Percentiles rank a stretch among this genome's conserved stretches.
phyloP scores from a whole-genome alignment of 2,329 filamentous ascomycete species.

The Ceratocystis cubensis region DNA sequence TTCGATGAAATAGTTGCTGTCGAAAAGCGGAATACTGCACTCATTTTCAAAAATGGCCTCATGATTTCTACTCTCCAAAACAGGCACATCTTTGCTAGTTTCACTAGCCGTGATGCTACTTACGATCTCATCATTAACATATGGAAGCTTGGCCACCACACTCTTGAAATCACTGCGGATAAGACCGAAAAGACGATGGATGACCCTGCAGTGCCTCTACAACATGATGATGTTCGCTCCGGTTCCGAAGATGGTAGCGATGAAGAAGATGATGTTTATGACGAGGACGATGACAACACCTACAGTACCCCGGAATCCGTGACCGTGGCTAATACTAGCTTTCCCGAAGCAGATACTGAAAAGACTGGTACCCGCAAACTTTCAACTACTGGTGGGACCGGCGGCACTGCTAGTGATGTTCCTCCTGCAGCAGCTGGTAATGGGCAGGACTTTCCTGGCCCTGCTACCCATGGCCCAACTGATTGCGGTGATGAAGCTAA shows the following conservation, averaged over 20 bases:
- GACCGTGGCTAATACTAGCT: slow-evolving; percentile 30
- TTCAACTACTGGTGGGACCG: slow-evolving; percentile 37
- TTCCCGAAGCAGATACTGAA: slow-evolving; percentile 42
- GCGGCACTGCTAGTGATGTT: slow-evolving; percentile 31
- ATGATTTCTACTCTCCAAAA: slow-evolving; percentile 94
- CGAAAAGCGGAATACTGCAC: slow-evolving; percentile 89
- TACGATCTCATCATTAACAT: slow-evolving; percentile 97
- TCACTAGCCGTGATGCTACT: slow-evolving; percentile 85
- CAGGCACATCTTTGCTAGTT: slow-evolving; percentile 89
- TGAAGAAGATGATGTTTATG: slow-evolving; percentile 60
- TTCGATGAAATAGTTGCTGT: slow-evolving; percentile 97
- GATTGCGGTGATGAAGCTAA: slow-evolving; percentile 66
- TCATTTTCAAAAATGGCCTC: slow-evolving; percentile 93
- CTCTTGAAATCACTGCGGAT: slow-evolving; percentile 80
- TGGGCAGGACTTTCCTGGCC: slow-evolving; percentile 65
- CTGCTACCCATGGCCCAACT: slow-evolving; percentile 67
- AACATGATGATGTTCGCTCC: slow-evolving; percentile 38
- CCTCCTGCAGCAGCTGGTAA: slow-evolving; percentile 32
- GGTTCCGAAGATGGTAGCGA: slow-evolving; percentile 49
- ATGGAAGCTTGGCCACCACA: slow-evolving; percentile 93
- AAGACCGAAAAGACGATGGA: slow-evolving; percentile 74
- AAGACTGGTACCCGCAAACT: slow-evolving; percentile 57
- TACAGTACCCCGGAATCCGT: slow-evolving; percentile 21
- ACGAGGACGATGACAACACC: slow-evolving; percentile 67
- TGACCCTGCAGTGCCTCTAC: slow-evolving; percentile 25